Evolutionary conservation across 106 monocot species (phyloP).

Genomic region (Dendrobium catenatum): DNA sequence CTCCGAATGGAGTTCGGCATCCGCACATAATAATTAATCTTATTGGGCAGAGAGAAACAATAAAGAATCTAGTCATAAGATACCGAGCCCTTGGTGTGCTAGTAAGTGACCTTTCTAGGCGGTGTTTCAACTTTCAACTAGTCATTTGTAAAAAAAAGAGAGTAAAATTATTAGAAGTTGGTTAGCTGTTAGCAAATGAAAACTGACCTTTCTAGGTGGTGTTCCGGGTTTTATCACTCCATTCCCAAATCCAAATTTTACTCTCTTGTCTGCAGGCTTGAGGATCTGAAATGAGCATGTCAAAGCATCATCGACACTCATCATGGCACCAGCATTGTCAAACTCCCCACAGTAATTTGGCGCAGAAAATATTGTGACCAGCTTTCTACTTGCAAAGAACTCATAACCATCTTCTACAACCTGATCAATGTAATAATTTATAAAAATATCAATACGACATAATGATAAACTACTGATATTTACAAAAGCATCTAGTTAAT

Average conservation of each 20-base stretch:
- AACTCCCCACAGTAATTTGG: conserved; percentile 54
- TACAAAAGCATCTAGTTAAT: too few relatives aligned
- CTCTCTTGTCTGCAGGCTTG: conserved; percentile 42
- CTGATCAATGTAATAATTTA: conserved; percentile 13
- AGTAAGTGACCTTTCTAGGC: not conserved
- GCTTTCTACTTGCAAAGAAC: conserved; percentile 44
- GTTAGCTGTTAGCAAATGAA: too few relatives aligned
- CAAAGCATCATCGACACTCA: conserved; percentile 47
- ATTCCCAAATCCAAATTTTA: conserved; percentile 12
- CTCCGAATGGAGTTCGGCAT: too few relatives aligned
- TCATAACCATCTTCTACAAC: conserved; percentile 55
- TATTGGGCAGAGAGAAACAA: not conserved
- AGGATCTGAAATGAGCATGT: conserved; percentile 49
- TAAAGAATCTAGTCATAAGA: not conserved
- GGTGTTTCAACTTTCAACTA: not conserved
- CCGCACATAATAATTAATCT: too few relatives aligned
- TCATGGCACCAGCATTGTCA: conserved; percentile 57
- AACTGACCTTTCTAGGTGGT: not conserved
- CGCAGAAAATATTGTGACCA: conserved; percentile 46
- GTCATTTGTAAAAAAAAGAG: too few relatives aligned
- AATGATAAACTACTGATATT: too few relatives aligned
- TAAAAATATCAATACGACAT: too few relatives aligned
- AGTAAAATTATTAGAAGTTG: too few relatives aligned
- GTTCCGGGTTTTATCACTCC: not conserved
- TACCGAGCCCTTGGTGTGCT: not conserved